These are phyloP conservation scores for Pichia sp. DNA, from an alignment of 1,139 yeast species.

Conservation along the genomic window DNA sequence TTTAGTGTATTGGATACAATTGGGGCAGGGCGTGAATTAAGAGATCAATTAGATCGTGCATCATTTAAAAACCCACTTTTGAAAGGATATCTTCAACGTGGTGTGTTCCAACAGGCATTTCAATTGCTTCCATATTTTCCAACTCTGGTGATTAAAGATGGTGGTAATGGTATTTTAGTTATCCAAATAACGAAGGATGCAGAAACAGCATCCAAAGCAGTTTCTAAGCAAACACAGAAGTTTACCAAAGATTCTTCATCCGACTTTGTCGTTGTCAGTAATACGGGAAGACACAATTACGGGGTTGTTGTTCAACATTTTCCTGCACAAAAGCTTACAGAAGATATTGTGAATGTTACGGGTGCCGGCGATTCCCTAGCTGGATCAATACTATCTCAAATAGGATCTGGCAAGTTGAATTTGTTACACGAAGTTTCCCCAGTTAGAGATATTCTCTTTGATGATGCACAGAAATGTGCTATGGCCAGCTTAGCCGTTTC, in stretches of 20 bases:
- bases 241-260: slow-evolving; percentile 11
- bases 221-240: slow-evolving; percentile 7
- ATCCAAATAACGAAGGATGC: slow-evolving; percentile 34
- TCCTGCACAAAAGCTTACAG: slow-evolving; percentile 38
- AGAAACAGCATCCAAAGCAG: not conserved
- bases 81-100: slow-evolving; percentile 34
- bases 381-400: slow-evolving; percentile 30
- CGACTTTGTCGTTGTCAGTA: slow-evolving; percentile 26
- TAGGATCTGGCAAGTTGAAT: not conserved
- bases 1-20: slow-evolving; percentile 64
- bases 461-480: not conserved
- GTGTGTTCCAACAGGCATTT: slow-evolving; percentile 62
- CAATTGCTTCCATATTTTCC: slow-evolving; percentile 69
- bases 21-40: slow-evolving; percentile 43
- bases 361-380: slow-evolving; percentile 73
- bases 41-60: slow-evolving; percentile 35
- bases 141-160: slow-evolving; percentile 61
- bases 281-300: slow-evolving; percentile 27
- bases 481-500: not conserved
- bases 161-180: slow-evolving; percentile 54
- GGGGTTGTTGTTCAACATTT: slow-evolving; percentile 64
- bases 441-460: not conserved
- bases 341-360: slow-evolving; percentile 45
- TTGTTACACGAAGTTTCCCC: not conserved
- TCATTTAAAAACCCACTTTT: slow-evolving; percentile 27